These are phyloP conservation scores for Leucocoprinus sp. DNA, from an alignment of 768 basidiomycete genomes.

Conservation along the genomic window DNA sequence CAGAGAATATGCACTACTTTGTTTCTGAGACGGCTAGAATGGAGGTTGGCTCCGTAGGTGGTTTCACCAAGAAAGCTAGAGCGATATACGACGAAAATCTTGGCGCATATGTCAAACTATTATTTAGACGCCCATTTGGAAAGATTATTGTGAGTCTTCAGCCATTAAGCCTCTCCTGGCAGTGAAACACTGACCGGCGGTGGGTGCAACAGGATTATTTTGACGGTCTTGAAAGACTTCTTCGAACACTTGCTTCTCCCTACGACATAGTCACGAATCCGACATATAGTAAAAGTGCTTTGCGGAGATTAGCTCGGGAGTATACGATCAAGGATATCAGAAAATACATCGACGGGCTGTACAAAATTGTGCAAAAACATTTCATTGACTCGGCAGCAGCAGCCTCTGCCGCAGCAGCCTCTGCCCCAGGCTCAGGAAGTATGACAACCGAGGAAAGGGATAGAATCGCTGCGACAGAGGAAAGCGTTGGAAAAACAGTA, in stretches of 20 bases:
- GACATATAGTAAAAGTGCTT: slow-evolving; percentile 63
- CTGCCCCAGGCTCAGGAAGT: slow-evolving; percentile 5
- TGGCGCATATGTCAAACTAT: slow-evolving; percentile 75
- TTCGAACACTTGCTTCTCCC: slow-evolving; percentile 40
- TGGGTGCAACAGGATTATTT: slow-evolving; percentile 74
- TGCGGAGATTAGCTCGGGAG: slow-evolving; percentile 86
- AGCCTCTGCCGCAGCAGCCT: slow-evolving; percentile 34
- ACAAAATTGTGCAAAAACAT: slow-evolving; percentile 93
- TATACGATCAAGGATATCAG: slow-evolving; percentile 83
- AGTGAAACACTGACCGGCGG: not conserved
- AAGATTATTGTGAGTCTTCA: slow-evolving; percentile 66
- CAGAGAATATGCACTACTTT: slow-evolving; percentile 97
- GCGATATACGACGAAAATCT: slow-evolving; percentile 87
- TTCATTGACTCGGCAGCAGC: slow-evolving; percentile 79
- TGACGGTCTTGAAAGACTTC: slow-evolving; percentile 83
- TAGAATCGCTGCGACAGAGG: slow-evolving; percentile 2
- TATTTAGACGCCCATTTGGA: slow-evolving; percentile 78
- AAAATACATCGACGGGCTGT: slow-evolving; percentile 78
- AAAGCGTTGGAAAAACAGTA: slow-evolving; percentile 31
- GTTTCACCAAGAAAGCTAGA: slow-evolving; percentile 68
- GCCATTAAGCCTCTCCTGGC: not conserved
- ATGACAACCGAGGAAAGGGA: slow-evolving; percentile 3
- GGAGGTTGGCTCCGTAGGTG: slow-evolving; percentile 51
- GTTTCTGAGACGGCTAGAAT: slow-evolving; percentile 72
- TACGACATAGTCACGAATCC: slow-evolving; percentile 68